phyloP scores from a whole-genome alignment of 192 early-diverging fungal species.

The Coemansia sp. region DNA sequence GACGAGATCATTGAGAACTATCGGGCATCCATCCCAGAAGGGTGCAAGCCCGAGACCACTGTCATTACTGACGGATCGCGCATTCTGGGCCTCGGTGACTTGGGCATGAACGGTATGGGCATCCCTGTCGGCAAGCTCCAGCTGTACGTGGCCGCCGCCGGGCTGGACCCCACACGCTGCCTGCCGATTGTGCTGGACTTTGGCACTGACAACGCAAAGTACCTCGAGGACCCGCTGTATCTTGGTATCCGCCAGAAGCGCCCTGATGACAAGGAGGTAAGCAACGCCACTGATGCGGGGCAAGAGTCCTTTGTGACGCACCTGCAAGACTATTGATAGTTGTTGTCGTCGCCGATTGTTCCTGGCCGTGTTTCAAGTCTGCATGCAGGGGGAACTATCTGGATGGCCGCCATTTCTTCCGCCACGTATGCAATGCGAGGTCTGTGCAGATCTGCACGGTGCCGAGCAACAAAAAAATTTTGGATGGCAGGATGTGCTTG shows the following conservation, averaged over 20 bases:
- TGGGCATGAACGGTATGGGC: slow-evolving; percentile 91
- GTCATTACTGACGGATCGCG: slow-evolving; percentile 93
- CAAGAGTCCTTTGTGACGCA: slow-evolving; percentile 2
- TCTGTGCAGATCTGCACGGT: slow-evolving; percentile 9
- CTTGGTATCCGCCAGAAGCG: slow-evolving; percentile 74
- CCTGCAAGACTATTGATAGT: neutral
- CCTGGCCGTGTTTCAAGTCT: slow-evolving; percentile 22
- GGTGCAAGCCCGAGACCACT: slow-evolving; percentile 73
- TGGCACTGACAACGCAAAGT: slow-evolving; percentile 82
- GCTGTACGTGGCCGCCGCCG: slow-evolving; percentile 81
- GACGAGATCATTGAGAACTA: slow-evolving; percentile 76
- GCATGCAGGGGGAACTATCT: slow-evolving; percentile 13
- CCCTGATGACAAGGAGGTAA: slow-evolving; percentile 56
- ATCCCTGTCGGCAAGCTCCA: slow-evolving; percentile 95
- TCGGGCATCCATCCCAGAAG: slow-evolving; percentile 62
- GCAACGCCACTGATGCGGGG: neutral
- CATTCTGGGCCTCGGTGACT: slow-evolving; percentile 92
- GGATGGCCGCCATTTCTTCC: slow-evolving; percentile 1
- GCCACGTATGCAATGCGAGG: slow-evolving; percentile 8
- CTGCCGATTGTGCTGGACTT: slow-evolving; percentile 89
- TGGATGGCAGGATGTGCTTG: neutral
- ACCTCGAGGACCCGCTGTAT: slow-evolving; percentile 86
- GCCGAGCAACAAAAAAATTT: neutral
- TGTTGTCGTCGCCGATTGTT: neutral
- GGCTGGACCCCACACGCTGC: slow-evolving; percentile 82